Evolutionary conservation across 441 rosid genomes (phyloP), one percentile per base, ranked within the genome.

Genomic region (Rhodomyrtus psidioides): DNA sequence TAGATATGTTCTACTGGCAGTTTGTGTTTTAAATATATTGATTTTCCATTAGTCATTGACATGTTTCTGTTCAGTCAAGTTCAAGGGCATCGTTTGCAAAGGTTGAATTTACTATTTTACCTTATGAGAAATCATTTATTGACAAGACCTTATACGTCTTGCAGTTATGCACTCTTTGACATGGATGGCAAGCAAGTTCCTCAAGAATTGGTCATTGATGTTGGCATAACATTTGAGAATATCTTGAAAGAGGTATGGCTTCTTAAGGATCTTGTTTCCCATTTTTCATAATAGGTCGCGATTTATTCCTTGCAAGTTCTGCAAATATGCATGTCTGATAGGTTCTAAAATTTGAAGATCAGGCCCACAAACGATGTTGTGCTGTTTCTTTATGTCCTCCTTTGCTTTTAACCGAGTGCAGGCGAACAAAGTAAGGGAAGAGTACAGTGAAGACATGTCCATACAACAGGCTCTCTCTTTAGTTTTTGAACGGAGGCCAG

Each of bases 141-240:
- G 79, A 65, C 79, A n/a, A 39, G 26, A 21, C 7, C n/a, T 16
- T 87, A 19, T 84, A 90, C 34, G 2, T 34, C 34, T 56, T 91
- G 88, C 93, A 97, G 99, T 88, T 97, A 96, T 88, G 97, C 99
- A 10, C 94, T 97, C 24, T 96, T 91, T 87, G 99, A 96, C 84
- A 93, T 90, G 93, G 97, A 96, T 89, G 99, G 99, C 30, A 94
- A 92, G 57, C 97, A 95, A 91, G 94, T 97, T 90, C 93, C 98
- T 85, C 99, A 93, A 86, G 97, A 94, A 83, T 86, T 97, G 88
- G 99, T 96, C 82, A 90, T 94, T 21, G 86, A 89, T 87, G 98
- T 96, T 85, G 99, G 99, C 30, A 94, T 91, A 92, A 91, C 86
- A 84, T 97, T 97, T 91, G 98, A 95, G 93, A 87, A 58, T 84